A percentile compares a stretch with the other conserved stretches of the same genome.
Conservation (phyloP, 306 rosid species). For the Sechiopsis laciniata region DNA sequence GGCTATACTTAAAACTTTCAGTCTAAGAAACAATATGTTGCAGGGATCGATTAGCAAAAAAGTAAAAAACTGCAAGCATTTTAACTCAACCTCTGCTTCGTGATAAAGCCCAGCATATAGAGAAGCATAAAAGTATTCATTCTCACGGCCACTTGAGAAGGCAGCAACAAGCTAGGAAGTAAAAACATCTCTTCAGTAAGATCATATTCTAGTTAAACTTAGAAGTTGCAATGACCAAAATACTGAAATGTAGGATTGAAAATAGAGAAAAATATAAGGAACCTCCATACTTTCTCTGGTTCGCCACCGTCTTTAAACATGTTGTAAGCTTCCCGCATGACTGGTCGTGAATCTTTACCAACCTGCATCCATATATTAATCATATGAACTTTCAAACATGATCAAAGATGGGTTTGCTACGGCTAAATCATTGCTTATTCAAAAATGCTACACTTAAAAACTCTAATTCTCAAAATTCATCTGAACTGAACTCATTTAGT, state of each 20-base stretch:
- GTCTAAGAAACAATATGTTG: background rate
- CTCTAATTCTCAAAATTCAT: background rate
- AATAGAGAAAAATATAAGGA: background rate
- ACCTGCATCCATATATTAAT: constrained; percentile 49
- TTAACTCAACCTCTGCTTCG: constrained; percentile 69
- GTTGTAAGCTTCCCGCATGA: constrained; percentile 67
- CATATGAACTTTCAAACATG: constrained; percentile 9
- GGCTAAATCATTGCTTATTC: background rate
- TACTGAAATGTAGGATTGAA: background rate
- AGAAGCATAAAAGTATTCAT: constrained; percentile 66
- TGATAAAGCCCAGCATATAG: constrained; percentile 76
- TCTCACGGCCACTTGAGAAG: constrained; percentile 54
- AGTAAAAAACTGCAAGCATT: constrained; percentile 17
- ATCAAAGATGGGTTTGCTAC: background rate
- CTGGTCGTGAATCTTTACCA: constrained; percentile 70
- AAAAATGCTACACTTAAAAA: background rate
- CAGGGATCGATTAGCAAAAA: background rate
- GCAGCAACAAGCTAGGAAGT: constrained; percentile 62
- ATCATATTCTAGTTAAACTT: background rate
- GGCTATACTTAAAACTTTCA: background rate
- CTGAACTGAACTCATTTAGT: background rate
- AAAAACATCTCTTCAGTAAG: constrained; percentile 33
- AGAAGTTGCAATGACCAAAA: background rate
- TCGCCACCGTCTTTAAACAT: constrained; percentile 85
- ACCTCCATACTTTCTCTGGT: constrained; percentile 57